Evolutionary conservation across 768 basidiomycete genomes (phyloP), one percentile per base, ranked within the genome.

Genomic region (Pisolithus orientalis): DNA sequence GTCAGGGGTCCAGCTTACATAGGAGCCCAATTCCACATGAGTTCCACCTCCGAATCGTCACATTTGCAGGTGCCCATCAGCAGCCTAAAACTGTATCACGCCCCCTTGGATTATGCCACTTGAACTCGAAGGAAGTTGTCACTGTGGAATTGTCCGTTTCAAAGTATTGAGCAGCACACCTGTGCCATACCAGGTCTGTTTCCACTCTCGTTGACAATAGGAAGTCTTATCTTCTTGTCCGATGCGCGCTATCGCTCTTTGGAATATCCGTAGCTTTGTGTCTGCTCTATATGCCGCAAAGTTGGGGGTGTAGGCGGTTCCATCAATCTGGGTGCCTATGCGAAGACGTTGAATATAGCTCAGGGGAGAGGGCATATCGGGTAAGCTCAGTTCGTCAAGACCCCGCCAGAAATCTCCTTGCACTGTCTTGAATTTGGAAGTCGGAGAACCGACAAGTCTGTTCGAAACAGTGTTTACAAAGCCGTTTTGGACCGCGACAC

Each of bases 211-310:
- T 42, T 45, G 31, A 21, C 34, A 4, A 34, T 34, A 34, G 34
- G 4, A 34, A 34, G 13, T 1, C 13, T 14, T 34, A 34, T 34
- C 11, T 13, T 34, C 32, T 14, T 13, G 40, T 45, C 10, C 32
- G 3, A 27, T 7, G 6, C n/a, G 40, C n/a, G 21, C 43, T 3
- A n/a, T 16, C 29, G 13, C 28, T 39, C 37, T 21, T 5, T 4
- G 6, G 28, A 11, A 13, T 40, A 38, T 44, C 17, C 25, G 27
- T 53, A 83, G 79, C 62, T 85, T 31, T 86, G 84, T 58, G 49
- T 80, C 5, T 86, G 84, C 61, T 84, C 82, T 32, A 84, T 86
- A 55, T 86, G 84, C 60, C 79, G 84, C 52, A 86, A 86, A 63
- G 81, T 84, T 9, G 83, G 83, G 38, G 84, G 84, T 13, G 68